Evolutionary conservation across 768 basidiomycete species (phyloP).

Genomic region (Tubosaeta brunneosetosa): DNA sequence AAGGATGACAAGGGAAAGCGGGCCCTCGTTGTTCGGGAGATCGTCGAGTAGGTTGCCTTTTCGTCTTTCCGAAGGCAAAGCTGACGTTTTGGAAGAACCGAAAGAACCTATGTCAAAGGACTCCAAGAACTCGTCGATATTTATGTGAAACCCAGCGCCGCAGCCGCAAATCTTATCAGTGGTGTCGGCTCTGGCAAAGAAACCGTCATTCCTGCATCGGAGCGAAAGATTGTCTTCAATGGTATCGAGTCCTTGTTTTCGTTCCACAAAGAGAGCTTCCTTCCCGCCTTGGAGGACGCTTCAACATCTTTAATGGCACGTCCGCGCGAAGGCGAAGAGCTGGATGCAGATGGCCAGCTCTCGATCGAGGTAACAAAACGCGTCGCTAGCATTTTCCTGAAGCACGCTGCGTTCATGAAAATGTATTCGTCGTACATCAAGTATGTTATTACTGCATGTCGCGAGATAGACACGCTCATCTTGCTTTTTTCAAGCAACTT

Average conservation of each 20-base stretch:
- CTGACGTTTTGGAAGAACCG: conserved; percentile 58
- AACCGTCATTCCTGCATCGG: conserved; percentile 76
- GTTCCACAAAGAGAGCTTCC: conserved; percentile 90
- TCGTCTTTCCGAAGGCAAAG: not conserved
- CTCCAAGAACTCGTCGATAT: conserved; percentile 91
- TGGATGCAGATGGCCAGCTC: conserved; percentile 67
- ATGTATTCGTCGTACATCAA: conserved; percentile 99
- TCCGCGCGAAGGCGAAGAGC: conserved; percentile 39
- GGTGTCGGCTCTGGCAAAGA: conserved; percentile 73
- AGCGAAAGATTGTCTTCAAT: conserved; percentile 88
- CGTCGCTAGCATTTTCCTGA: conserved; percentile 85
- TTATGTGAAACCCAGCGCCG: conserved; percentile 83
- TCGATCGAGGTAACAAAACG: conserved; percentile 72
- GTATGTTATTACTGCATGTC: conserved; percentile 41
- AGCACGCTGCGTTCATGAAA: conserved; percentile 95
- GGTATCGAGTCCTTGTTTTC: conserved; percentile 86
- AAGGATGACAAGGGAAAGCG: conserved; percentile 90
- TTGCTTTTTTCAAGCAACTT: conserved; percentile 64
- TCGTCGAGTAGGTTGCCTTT: conserved; percentile 65
- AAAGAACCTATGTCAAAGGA: conserved; percentile 92
- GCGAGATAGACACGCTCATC: conserved; percentile 10
- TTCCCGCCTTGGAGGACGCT: conserved; percentile 83
- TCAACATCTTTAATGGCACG: conserved; percentile 62
- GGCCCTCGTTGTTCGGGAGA: conserved; percentile 81
- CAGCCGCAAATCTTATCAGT: conserved; percentile 63